Evolutionary conservation across 768 basidiomycete species (phyloP).

Genomic region (Tylopilus sp.): DNA sequence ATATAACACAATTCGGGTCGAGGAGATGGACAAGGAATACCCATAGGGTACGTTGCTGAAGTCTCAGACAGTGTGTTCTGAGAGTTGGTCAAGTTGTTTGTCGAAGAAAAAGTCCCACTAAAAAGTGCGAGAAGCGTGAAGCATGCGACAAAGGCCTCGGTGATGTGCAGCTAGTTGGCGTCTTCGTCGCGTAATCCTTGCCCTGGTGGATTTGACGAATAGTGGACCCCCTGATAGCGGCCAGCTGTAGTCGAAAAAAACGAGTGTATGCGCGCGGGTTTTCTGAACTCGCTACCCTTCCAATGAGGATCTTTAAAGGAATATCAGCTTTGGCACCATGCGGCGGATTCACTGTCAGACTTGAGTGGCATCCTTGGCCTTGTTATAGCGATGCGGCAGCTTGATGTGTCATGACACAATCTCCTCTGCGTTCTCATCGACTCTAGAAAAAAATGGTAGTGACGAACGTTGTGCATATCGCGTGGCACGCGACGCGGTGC

Average conservation of each 20-base stretch:
- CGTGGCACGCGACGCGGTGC: neutral
- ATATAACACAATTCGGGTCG: slow-evolving; percentile 56
- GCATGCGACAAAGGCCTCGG: neutral
- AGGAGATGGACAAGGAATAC: slow-evolving; percentile 7
- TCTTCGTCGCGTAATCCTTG: slow-evolving; percentile 57
- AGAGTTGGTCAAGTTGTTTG: slow-evolving; percentile 31
- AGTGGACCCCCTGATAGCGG: slow-evolving; percentile 62
- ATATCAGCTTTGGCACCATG: neutral
- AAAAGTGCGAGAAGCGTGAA: neutral
- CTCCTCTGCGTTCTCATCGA: slow-evolving; percentile 47
- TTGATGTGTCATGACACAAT: slow-evolving; percentile 68
- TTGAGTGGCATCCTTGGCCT: slow-evolving; percentile 82
- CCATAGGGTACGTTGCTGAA: slow-evolving; percentile 13
- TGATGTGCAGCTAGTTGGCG: slow-evolving; percentile 30
- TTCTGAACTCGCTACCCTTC: slow-evolving; percentile 48
- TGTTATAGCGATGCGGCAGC: slow-evolving; percentile 73
- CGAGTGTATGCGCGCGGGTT: slow-evolving; percentile 8
- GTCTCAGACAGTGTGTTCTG: slow-evolving; percentile 32
- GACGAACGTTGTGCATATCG: neutral
- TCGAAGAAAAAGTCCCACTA: slow-evolving; percentile 13
- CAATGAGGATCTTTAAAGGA: slow-evolving; percentile 65
- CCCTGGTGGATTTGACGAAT: slow-evolving; percentile 76
- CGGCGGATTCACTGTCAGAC: slow-evolving; percentile 30
- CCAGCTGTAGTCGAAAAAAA: slow-evolving; percentile 51
- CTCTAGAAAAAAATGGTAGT: slow-evolving; percentile 24